These are phyloP conservation scores for Phytopythium mirpurense DNA, from an alignment of 352 stramenopile species.

Conservation along the genomic window DNA sequence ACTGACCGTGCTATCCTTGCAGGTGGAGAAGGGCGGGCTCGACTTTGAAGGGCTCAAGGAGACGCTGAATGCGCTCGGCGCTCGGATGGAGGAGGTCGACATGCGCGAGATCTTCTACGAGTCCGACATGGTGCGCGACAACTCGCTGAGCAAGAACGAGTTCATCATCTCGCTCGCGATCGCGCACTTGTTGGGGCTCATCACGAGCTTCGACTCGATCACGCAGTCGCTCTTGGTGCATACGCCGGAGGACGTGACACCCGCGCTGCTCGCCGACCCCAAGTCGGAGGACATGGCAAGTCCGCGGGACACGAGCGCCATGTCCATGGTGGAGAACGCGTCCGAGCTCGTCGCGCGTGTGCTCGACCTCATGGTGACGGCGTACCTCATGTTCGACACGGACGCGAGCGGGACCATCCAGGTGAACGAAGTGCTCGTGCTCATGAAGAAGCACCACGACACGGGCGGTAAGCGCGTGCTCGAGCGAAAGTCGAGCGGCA, in stretches of 20 bases:
- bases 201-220: slow-evolving; percentile 65
- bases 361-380: slow-evolving; percentile 78
- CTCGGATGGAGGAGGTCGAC: slow-evolving; percentile 61
- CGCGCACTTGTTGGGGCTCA: slow-evolving; percentile 73
- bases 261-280: slow-evolving; percentile 15
- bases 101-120: slow-evolving; percentile 84
- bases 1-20: not conserved
- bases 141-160: slow-evolving; percentile 80
- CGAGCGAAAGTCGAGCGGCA: slow-evolving; percentile 45
- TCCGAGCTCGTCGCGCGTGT: slow-evolving; percentile 59
- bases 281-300: slow-evolving; percentile 2
- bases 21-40: slow-evolving; percentile 50
- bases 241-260: slow-evolving; percentile 29
- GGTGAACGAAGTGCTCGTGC: slow-evolving; percentile 55
- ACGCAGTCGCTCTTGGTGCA: slow-evolving; percentile 21
- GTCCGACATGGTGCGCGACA: slow-evolving; percentile 87
- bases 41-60: slow-evolving; percentile 65
- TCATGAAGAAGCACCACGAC: slow-evolving; percentile 57
- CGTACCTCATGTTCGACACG: slow-evolving; percentile 84
- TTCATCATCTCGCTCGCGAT: slow-evolving; percentile 85
- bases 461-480: slow-evolving; percentile 21
- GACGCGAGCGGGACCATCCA: slow-evolving; percentile 81
- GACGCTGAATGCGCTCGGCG: slow-evolving; percentile 46
- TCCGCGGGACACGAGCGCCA: slow-evolving; percentile 11
- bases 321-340: slow-evolving; percentile 17